Conservation (phyloP, 805 yeast species). For the Metschnikowia hibisci region DNA sequence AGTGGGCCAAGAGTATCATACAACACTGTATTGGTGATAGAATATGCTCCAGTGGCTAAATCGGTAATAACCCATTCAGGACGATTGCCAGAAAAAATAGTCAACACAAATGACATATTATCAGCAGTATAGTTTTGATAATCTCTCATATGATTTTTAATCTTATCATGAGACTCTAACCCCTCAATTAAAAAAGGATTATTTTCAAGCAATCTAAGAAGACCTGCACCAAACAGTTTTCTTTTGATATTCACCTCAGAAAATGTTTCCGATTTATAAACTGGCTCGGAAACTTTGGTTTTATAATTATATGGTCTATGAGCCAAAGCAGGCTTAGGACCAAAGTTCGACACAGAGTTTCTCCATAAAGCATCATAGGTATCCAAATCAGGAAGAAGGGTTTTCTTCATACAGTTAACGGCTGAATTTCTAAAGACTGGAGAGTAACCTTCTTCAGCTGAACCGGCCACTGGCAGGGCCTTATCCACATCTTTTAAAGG, state of each 20-base stretch:
- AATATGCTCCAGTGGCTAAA: constrained; percentile 58
- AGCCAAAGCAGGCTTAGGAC: constrained; percentile 45
- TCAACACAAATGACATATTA: constrained; percentile 42
- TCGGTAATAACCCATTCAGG: constrained; percentile 70
- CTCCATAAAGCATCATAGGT: constrained; percentile 46
- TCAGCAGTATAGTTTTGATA: constrained; percentile 11
- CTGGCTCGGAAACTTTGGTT: constrained; percentile 29
- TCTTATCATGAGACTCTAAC: constrained; percentile 21
- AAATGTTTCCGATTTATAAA: constrained; percentile 28
- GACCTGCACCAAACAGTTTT: constrained; percentile 38
- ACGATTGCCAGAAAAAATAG: constrained; percentile 55
- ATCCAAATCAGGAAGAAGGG: constrained; percentile 41
- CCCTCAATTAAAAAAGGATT: constrained; percentile 19
- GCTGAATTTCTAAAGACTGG: constrained; percentile 45
- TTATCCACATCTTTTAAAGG: constrained; percentile 15
- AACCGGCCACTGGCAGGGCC: constrained; percentile 33
- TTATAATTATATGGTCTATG: constrained; percentile 27
- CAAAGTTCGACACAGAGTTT: constrained; percentile 34
- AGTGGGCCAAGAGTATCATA: constrained; percentile 43
- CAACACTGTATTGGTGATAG: constrained; percentile 24
- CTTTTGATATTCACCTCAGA: constrained; percentile 29
- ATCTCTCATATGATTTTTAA: constrained; percentile 17
- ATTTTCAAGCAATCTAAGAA: constrained; percentile 25
- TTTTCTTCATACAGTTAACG: constrained; percentile 27
- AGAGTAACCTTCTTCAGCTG: constrained; percentile 45